Conservation (phyloP, 768 basidiomycete species). For the Phlebiopsis flavidoalba region DNA sequence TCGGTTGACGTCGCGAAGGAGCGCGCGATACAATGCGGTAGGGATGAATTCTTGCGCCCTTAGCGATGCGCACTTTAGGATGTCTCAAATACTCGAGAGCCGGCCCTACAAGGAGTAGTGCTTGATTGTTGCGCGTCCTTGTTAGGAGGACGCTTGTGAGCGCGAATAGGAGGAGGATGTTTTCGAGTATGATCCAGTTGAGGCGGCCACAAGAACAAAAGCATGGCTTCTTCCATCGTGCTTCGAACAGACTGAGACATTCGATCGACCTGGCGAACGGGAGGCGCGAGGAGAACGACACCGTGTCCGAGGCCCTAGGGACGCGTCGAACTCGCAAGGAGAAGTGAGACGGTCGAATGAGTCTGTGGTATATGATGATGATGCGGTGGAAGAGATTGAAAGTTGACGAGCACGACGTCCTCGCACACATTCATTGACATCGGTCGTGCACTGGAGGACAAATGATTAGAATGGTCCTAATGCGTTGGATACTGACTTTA, state of each 20-base stretch:
- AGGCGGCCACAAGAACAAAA: constrained; percentile 37
- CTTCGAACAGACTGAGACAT: constrained; percentile 39
- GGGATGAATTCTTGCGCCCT: constrained; percentile 49
- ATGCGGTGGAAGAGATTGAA: constrained; percentile 34
- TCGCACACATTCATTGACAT: neutral
- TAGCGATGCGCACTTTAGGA: constrained; percentile 33
- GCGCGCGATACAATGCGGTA: constrained; percentile 39
- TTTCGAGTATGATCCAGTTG: constrained; percentile 7
- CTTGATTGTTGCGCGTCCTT: constrained; percentile 13
- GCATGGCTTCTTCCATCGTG: constrained; percentile 49
- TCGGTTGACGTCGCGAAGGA: neutral
- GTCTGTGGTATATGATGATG: constrained; percentile 30
- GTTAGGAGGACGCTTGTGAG: constrained; percentile 12
- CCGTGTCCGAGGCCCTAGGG: neutral
- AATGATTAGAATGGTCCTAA: neutral
- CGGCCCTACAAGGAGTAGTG: constrained; percentile 46
- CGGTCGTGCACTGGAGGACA: neutral
- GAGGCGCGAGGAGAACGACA: neutral
- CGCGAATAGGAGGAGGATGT: constrained; percentile 12
- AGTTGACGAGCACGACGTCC: constrained; percentile 14
- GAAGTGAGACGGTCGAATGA: constrained; percentile 28
- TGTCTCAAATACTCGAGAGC: constrained; percentile 43
- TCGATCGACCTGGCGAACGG: neutral
- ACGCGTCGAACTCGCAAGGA: constrained; percentile 11
- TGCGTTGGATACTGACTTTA: neutral